Percentiles rank a stretch among this genome's conserved stretches.
Evolutionary conservation across 192 early-diverging fungal genomes (phyloP).

Genomic region (Rhizophagus clarus): DNA sequence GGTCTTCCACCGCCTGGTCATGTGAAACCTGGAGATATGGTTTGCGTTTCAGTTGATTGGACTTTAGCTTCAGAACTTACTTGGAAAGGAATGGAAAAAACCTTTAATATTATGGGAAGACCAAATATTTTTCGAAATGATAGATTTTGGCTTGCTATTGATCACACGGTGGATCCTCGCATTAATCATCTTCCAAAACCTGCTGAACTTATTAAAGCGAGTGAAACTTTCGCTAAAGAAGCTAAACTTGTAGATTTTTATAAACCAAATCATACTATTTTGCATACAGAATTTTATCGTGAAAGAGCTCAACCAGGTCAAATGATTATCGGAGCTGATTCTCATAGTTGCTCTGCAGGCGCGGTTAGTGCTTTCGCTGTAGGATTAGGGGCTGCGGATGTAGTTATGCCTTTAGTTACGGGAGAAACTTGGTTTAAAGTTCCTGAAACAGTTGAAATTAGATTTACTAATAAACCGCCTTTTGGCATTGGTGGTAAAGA

Average conservation of each 20-base stretch:
- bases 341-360: slow-evolving; percentile 81
- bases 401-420: slow-evolving; percentile 81
- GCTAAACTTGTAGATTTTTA: slow-evolving; percentile 72
- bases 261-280: slow-evolving; percentile 76
- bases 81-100: slow-evolving; percentile 89
- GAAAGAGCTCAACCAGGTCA: slow-evolving; percentile 81
- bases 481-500: slow-evolving; percentile 86
- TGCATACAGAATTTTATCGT: slow-evolving; percentile 85
- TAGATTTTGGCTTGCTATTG: slow-evolving; percentile 81
- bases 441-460: slow-evolving; percentile 78
- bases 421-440: slow-evolving; percentile 85
- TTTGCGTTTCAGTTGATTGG: slow-evolving; percentile 82
- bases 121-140: slow-evolving; percentile 77
- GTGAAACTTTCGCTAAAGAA: slow-evolving; percentile 70
- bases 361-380: slow-evolving; percentile 79
- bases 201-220: slow-evolving; percentile 63
- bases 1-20: slow-evolving; percentile 65
- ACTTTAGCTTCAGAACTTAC: slow-evolving; percentile 79
- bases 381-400: slow-evolving; percentile 80
- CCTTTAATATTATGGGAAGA: slow-evolving; percentile 75
- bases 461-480: slow-evolving; percentile 68
- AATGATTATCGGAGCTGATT: slow-evolving; percentile 81
- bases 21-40: slow-evolving; percentile 77
- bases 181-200: slow-evolving; percentile 75
- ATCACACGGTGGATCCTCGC: slow-evolving; percentile 77